Conservation (phyloP, 345 rosid genomes). For the Bruguiera sexangula region DNA sequence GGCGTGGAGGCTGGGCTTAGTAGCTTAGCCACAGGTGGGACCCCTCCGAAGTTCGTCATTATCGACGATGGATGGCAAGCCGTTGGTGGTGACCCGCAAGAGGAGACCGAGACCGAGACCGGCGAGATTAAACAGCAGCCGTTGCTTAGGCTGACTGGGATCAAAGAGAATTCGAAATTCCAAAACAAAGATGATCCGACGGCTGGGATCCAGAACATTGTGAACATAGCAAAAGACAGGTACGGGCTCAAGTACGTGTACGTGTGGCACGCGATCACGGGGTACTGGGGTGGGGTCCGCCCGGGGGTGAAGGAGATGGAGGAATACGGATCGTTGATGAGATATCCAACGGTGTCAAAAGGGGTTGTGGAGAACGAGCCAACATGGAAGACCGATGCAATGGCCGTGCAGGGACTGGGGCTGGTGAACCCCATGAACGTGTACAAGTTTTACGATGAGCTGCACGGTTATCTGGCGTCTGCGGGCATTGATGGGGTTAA, state of each 20-base stretch:
- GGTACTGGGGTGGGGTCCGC: conserved; percentile 96
- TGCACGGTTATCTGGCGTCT: conserved; percentile 74
- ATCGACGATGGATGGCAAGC: conserved; percentile 99
- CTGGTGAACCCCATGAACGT: conserved; percentile 70
- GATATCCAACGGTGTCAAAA: conserved; percentile 58
- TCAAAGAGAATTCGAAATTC: conserved; percentile 73
- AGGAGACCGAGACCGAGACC: background rate
- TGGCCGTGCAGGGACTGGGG: conserved; percentile 82
- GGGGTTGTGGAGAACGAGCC: conserved; percentile 86
- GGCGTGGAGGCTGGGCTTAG: conserved; percentile 80
- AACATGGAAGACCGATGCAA: conserved; percentile 60
- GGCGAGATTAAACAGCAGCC: conserved; percentile 37
- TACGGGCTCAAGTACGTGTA: conserved; percentile 76
- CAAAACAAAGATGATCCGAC: conserved; percentile 60
- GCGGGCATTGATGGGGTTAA: conserved; percentile 93
- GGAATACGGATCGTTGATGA: conserved; percentile 64
- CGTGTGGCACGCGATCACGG: conserved; percentile 95
- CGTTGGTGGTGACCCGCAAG: conserved; percentile 44
- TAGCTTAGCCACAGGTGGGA: conserved; percentile 63
- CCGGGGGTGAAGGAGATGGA: conserved; percentile 68
- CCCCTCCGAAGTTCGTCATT: conserved; percentile 84
- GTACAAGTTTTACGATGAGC: conserved; percentile 62
- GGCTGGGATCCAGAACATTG: conserved; percentile 69
- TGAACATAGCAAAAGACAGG: conserved; percentile 54
- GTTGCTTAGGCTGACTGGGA: conserved; percentile 61